Evolutionary conservation across 75 land plant species (phyloP).

Genomic region (Gnetum montanum): DNA sequence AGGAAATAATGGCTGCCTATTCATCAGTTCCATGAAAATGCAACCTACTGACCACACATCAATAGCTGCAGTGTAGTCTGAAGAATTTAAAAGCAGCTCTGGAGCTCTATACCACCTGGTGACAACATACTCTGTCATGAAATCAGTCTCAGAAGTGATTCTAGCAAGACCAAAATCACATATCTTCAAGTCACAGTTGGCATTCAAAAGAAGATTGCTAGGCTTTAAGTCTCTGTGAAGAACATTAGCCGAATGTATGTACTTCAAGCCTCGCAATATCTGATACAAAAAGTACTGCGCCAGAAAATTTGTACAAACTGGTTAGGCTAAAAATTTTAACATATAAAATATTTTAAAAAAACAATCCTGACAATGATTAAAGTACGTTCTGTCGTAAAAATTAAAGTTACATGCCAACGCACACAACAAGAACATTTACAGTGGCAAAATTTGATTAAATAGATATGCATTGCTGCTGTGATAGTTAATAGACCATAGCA

Average conservation of each 20-base stretch:
- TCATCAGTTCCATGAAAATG: slow-evolving; percentile 91
- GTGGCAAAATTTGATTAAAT: too few species aligned
- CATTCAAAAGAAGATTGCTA: slow-evolving; percentile 84
- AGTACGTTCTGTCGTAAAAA: too few species aligned
- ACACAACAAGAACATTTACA: too few species aligned
- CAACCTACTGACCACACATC: slow-evolving; percentile 98
- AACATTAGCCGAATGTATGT: slow-evolving; percentile 81
- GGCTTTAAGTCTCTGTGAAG: slow-evolving; percentile 90
- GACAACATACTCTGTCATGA: slow-evolving; percentile 96
- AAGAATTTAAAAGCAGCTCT: slow-evolving; percentile 72
- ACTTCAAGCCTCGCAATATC: too few species aligned
- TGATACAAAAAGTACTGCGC: slow-evolving; percentile 80
- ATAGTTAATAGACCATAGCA: too few species aligned
- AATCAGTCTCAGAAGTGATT: slow-evolving; percentile 70
- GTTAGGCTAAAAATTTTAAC: background rate
- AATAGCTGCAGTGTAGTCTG: slow-evolving; percentile 93
- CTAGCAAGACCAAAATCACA: slow-evolving; percentile 97
- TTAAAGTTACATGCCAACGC: too few species aligned
- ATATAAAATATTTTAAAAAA: too few species aligned
- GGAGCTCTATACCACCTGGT: slow-evolving; percentile 98
- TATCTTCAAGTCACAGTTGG: slow-evolving; percentile 94
- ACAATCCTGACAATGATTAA: too few species aligned
- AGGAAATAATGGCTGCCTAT: slow-evolving; percentile 71
- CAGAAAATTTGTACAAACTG: background rate
- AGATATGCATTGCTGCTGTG: too few species aligned